A percentile compares a stretch with the other conserved stretches of the same genome.
These are phyloP conservation scores for Davidsoniella neocaledoniae DNA, from an alignment of 2,329 filamentous ascomycete species.

Conservation along the genomic window DNA sequence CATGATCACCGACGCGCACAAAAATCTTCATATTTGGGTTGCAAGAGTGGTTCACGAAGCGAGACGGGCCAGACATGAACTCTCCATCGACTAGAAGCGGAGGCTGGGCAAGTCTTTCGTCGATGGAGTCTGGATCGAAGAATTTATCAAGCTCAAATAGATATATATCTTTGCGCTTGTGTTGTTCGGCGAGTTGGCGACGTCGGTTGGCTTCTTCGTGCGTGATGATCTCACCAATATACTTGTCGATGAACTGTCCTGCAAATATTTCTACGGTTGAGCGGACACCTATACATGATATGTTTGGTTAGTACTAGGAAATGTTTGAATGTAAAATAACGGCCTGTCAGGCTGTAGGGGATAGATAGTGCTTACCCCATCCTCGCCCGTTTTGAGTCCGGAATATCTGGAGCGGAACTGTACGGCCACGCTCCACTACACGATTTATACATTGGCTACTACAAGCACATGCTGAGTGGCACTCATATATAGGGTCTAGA, in stretches of 20 bases:
- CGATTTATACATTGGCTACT: conserved; percentile 50
- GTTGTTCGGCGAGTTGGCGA: conserved; percentile 36
- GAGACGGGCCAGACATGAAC: conserved; percentile 59
- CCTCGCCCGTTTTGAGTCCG: conserved; percentile 48
- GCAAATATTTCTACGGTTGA: conserved; percentile 45
- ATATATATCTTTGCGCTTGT: conserved; percentile 56
- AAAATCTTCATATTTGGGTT: conserved; percentile 67
- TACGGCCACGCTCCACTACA: conserved; percentile 58
- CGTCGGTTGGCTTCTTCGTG: conserved; percentile 46
- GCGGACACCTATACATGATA: conserved; percentile 34
- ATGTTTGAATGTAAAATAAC: background rate
- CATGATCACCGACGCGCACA: conserved; percentile 60
- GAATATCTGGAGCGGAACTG: conserved; percentile 59
- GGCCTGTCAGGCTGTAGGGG: background rate
- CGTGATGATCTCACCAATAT: conserved; percentile 57
- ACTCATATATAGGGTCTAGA: conserved; percentile 58
- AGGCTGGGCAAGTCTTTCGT: conserved; percentile 36
- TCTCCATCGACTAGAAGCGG: conserved; percentile 53
- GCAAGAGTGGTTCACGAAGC: conserved; percentile 74
- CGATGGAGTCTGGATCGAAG: conserved; percentile 36
- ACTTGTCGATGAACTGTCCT: conserved; percentile 67
- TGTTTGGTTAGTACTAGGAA: background rate
- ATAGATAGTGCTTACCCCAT: conserved; percentile 41
- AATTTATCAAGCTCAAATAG: conserved; percentile 75
- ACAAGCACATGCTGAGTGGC: conserved; percentile 55